Percentiles rank a stretch among this genome's conserved stretches.
These are phyloP conservation scores for Erysimum cheiranthoides DNA, from an alignment of 345 rosid species.

Conservation along the genomic window DNA sequence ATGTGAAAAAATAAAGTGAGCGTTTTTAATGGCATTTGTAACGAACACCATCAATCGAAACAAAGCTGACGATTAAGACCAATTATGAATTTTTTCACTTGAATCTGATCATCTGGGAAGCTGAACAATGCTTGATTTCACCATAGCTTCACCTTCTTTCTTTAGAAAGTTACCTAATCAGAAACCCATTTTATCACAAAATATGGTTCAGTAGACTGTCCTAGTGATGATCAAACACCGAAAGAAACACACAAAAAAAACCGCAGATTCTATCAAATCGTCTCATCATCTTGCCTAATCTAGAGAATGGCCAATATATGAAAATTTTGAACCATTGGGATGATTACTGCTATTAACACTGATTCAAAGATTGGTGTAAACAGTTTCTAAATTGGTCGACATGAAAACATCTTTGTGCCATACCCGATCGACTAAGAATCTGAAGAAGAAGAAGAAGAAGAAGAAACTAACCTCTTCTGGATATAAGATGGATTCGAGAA, in stretches of 20 bases:
- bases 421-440: background rate
- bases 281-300: background rate
- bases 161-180: slow-evolving; percentile 39
- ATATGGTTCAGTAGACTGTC: background rate
- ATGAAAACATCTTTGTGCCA: background rate
- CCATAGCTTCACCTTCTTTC: slow-evolving; percentile 28
- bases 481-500: slow-evolving; percentile 75
- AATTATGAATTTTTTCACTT: background rate
- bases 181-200: background rate
- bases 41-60: background rate
- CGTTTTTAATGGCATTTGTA: background rate
- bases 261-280: background rate
- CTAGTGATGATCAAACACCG: slow-evolving; percentile 1
- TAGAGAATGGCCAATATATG: background rate
- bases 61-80: background rate
- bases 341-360: background rate
- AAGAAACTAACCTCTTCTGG: slow-evolving; percentile 65
- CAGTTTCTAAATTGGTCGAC: background rate
- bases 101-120: slow-evolving; percentile 34
- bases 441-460: background rate
- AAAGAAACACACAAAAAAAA: background rate
- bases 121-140: slow-evolving; percentile 31
- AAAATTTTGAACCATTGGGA: background rate
- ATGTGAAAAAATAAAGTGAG: background rate
- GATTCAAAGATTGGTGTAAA: background rate